A percentile compares a stretch with the other conserved stretches of the same genome.
Evolutionary conservation across 2,329 filamentous ascomycete species (phyloP).

Genomic region (Neocucurbitaria cava): DNA sequence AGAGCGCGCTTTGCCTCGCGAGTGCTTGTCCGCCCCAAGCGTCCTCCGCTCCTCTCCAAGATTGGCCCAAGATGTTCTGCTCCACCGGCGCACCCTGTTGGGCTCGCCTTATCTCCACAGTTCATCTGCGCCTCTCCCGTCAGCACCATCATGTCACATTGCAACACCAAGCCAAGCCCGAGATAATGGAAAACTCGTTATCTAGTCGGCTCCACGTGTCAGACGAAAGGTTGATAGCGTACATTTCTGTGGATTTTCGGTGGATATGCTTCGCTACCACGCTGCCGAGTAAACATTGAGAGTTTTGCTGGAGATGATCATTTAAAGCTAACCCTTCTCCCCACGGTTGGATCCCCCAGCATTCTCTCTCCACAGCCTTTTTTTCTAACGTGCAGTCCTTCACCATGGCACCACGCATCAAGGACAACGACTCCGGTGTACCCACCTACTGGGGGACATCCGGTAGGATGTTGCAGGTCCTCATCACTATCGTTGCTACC

Average conservation of each 20-base stretch:
- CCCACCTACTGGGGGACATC: slow-evolving; percentile 41
- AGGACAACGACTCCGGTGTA: slow-evolving; percentile 31
- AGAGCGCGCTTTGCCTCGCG: slow-evolving; percentile 28
- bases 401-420: slow-evolving; percentile 34
- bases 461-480: slow-evolving; percentile 38
- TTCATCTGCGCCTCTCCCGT: slow-evolving; percentile 35
- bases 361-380: slow-evolving; percentile 30
- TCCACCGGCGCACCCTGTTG: slow-evolving; percentile 34
- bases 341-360: slow-evolving; percentile 25
- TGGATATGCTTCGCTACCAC: slow-evolving; percentile 16
- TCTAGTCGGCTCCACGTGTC: slow-evolving; percentile 39
- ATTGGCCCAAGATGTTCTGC: slow-evolving; percentile 28
- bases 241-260: slow-evolving; percentile 27
- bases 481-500: slow-evolving; percentile 53
- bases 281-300: slow-evolving; percentile 23
- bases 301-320: slow-evolving; percentile 23
- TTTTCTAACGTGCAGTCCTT: slow-evolving; percentile 16
- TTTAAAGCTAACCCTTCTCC: slow-evolving; percentile 33
- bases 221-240: slow-evolving; percentile 26
- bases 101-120: slow-evolving; percentile 34
- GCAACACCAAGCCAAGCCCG: slow-evolving; percentile 39
- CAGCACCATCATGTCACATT: slow-evolving; percentile 27
- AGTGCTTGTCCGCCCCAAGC: slow-evolving; percentile 32
- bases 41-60: slow-evolving; percentile 27
- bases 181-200: slow-evolving; percentile 36